Conservation (phyloP, 495 filamentous ascomycete genomes). For the Rostrohypoxylon terebratum region DNA sequence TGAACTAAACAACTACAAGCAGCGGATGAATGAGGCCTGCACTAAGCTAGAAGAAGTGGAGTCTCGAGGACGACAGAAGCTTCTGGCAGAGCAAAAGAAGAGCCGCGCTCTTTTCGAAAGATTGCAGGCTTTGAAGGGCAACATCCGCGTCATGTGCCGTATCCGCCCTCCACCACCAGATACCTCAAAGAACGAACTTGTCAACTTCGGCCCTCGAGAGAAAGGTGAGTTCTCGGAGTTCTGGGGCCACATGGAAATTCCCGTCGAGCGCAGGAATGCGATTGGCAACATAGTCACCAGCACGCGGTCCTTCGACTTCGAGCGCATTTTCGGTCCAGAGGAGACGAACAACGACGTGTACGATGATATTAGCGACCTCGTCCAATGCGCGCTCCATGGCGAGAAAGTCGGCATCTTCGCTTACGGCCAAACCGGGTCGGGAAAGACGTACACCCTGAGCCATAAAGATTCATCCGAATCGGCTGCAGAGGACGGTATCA, state of each 20-base stretch:
- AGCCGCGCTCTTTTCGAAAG: constrained; percentile 78
- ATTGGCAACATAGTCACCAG: constrained; percentile 66
- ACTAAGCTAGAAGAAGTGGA: background rate
- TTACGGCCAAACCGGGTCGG: constrained; percentile 63
- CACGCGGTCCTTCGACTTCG: constrained; percentile 85
- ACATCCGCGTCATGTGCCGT: constrained; percentile 96
- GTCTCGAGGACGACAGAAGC: background rate
- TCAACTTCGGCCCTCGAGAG: constrained; percentile 27
- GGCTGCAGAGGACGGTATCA: constrained; percentile 87
- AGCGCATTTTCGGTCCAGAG: constrained; percentile 84
- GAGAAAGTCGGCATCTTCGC: constrained; percentile 81
- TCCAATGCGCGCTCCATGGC: constrained; percentile 89
- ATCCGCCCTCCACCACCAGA: constrained; percentile 78
- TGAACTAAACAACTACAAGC: background rate
- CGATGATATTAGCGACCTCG: constrained; percentile 91
- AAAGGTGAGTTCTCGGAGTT: background rate
- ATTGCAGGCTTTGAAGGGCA: constrained; percentile 93
- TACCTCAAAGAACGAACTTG: constrained; percentile 45
- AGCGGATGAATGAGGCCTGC: background rate
- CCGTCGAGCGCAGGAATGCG: constrained; percentile 70
- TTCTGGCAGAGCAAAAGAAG: background rate
- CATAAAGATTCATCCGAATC: background rate
- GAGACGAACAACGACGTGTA: constrained; percentile 86
- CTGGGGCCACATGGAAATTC: constrained; percentile 28
- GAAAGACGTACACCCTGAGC: constrained; percentile 61